phyloP scores from a whole-genome alignment of 1,284 basidiomycete genomes.

The Ceratobasidium sp. region DNA sequence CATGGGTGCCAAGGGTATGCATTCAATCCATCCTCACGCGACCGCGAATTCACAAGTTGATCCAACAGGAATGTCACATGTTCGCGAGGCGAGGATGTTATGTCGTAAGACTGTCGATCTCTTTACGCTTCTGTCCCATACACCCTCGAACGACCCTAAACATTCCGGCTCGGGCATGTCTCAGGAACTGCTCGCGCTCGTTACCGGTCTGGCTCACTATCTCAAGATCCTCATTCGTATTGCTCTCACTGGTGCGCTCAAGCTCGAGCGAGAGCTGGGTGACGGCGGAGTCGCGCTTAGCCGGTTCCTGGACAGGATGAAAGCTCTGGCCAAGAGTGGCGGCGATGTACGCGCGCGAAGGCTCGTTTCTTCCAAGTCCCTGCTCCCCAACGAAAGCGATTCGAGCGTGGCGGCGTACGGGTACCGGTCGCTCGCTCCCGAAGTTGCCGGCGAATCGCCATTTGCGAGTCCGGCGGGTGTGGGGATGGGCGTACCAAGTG shows the following conservation, averaged over 20 bases:
- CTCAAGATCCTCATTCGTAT: conserved; percentile 99
- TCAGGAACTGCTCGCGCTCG: conserved; percentile 95
- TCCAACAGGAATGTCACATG: conserved; percentile 91
- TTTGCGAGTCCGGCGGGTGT: conserved; percentile 57
- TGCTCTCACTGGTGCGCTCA: conserved; percentile 93
- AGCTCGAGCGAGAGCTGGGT: conserved; percentile 89
- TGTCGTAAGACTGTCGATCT: conserved; percentile 99
- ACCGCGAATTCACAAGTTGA: conserved; percentile 30
- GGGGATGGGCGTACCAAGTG: conserved; percentile 61
- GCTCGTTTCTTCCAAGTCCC: conserved; percentile 55
- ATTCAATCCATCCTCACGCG: background rate
- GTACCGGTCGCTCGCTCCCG: conserved; percentile 86
- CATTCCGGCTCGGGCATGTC: conserved; percentile 81
- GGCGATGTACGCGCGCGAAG: conserved; percentile 79
- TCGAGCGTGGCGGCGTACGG: conserved; percentile 62
- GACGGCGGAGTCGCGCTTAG: conserved; percentile 80
- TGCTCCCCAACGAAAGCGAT: conserved; percentile 43
- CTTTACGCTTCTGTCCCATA: conserved; percentile 94
- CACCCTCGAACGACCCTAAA: conserved; percentile 55
- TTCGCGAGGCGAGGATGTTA: conserved; percentile 96
- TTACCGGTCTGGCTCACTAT: conserved; percentile 98
- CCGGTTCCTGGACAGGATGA: conserved; percentile 90
- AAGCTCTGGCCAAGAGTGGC: conserved; percentile 87
- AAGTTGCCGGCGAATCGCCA: conserved; percentile 86
- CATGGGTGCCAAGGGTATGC: conserved; percentile 82